phyloP scores from a whole-genome alignment of 257 asterid genomes.

The Nicotiana otophora region DNA sequence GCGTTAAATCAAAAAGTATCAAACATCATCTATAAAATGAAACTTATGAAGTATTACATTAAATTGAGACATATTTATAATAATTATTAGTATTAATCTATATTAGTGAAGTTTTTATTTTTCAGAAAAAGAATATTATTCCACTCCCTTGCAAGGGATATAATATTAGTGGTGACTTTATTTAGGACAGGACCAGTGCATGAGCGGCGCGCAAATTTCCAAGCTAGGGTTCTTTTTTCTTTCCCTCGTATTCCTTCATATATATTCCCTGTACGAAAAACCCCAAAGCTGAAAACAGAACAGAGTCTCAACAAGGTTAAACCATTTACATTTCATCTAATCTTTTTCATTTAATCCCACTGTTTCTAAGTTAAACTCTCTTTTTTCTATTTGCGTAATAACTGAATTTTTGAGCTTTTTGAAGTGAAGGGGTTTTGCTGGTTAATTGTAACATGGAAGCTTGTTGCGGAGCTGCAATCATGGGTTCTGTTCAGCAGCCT shows the following conservation, averaged over 20 bases:
- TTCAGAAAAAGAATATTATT: too few species aligned
- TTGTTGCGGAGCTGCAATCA: slow-evolving; percentile 55
- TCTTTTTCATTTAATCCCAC: background rate
- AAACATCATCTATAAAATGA: too few species aligned
- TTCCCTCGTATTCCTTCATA: background rate
- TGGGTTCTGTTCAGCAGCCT: slow-evolving; percentile 45
- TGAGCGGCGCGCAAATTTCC: slow-evolving; percentile 4
- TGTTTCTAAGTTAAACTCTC: background rate
- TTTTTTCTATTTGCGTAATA: background rate
- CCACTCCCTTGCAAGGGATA: too few species aligned
- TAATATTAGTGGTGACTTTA: too few species aligned
- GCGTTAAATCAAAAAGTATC: too few species aligned
- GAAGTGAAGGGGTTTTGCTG: background rate
- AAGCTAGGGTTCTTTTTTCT: slow-evolving; percentile 7
- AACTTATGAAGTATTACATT: too few species aligned
- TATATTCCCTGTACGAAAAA: background rate
- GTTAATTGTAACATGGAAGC: slow-evolving; percentile 34
- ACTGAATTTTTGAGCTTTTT: background rate
- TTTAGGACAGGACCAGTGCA: background rate
- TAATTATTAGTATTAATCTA: too few species aligned
- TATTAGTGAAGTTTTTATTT: too few species aligned
- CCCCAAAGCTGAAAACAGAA: background rate
- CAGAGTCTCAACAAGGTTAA: background rate
- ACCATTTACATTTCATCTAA: background rate
- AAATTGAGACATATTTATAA: too few species aligned